Conservation (phyloP, 139 green algal genomes). For the Picochlorum sp. region DNA sequence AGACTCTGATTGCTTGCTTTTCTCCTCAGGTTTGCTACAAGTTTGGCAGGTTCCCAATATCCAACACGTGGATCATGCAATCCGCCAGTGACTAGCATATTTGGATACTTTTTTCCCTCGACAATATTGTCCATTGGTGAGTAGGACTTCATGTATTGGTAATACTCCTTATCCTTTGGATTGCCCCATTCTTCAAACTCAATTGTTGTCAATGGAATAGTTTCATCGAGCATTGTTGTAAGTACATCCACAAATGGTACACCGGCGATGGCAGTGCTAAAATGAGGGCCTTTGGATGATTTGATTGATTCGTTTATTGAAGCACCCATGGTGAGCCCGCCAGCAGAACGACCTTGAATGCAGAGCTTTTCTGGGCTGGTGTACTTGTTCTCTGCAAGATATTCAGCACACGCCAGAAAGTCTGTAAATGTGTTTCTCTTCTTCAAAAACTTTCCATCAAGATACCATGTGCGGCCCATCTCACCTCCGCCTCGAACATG, state of each 20-base stretch:
- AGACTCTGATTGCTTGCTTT: conserved; percentile 1
- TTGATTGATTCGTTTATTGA: conserved; percentile 45
- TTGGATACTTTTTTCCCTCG: conserved; percentile 52
- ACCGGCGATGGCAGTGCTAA: conserved; percentile 25
- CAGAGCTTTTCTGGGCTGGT: conserved; percentile 39
- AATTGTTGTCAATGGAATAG: conserved; percentile 42
- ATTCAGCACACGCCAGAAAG: conserved; percentile 61
- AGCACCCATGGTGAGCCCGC: conserved; percentile 64
- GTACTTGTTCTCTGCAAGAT: conserved; percentile 48
- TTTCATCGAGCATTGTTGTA: conserved; percentile 66
- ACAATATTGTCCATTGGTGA: conserved; percentile 84
- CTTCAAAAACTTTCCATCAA: conserved; percentile 61
- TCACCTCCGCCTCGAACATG: conserved; percentile 77
- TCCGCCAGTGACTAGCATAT: conserved; percentile 75
- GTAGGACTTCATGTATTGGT: conserved; percentile 83
- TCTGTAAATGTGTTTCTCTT: conserved; percentile 79
- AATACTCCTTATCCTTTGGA: conserved; percentile 41
- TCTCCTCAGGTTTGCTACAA: conserved; percentile 64
- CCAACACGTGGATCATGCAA: conserved; percentile 76
- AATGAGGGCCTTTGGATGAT: conserved; percentile 51
- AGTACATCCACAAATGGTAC: conserved; percentile 91
- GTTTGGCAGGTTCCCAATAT: conserved; percentile 64
- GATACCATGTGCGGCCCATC: conserved; percentile 71
- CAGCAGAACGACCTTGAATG: conserved; percentile 62
- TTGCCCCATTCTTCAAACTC: conserved; percentile 52